Conservation (phyloP, 495 filamentous ascomycete species). For the Penicillium daleae region DNA sequence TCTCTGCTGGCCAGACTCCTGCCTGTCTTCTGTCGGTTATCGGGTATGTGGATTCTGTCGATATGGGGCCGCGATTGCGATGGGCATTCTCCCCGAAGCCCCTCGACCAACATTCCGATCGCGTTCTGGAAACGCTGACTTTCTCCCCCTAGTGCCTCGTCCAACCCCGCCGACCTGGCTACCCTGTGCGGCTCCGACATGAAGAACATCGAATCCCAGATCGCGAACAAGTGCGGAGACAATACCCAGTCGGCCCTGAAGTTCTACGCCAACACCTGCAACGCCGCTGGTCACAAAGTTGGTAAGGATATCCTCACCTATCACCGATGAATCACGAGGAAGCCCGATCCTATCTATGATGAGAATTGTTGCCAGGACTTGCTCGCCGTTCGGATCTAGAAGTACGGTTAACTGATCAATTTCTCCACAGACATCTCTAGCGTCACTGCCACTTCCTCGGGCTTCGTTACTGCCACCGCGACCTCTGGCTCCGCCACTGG, state of each 20-base stretch:
- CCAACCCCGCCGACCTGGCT: slow-evolving; percentile 36
- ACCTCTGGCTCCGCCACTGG: slow-evolving; percentile 19
- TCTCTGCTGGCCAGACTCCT: slow-evolving; percentile 31
- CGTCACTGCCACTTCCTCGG: slow-evolving; percentile 11
- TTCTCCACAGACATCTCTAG: slow-evolving; percentile 8
- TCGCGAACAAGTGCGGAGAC: slow-evolving; percentile 35
- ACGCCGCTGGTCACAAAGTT: slow-evolving; percentile 37
- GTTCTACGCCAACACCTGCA: slow-evolving; percentile 38
- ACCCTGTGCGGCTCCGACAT: slow-evolving; percentile 35
- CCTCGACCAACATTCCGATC: slow-evolving; percentile 9
- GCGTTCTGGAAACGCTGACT: slow-evolving; percentile 22
- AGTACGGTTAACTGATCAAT: background rate
- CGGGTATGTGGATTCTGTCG: slow-evolving; percentile 32
- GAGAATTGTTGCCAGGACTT: background rate
- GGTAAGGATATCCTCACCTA: slow-evolving; percentile 32
- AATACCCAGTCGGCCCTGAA: slow-evolving; percentile 35
- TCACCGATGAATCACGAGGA: too few relatives aligned
- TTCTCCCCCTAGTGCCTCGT: slow-evolving; percentile 18
- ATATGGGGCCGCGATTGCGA: background rate
- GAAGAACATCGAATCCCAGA: slow-evolving; percentile 35
- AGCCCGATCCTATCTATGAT: too few relatives aligned
- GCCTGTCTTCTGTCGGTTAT: slow-evolving; percentile 44
- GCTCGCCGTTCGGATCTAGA: background rate
- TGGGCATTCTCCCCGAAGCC: background rate
- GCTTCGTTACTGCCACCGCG: slow-evolving; percentile 16